A percentile compares a stretch with the other conserved stretches of the same genome.
Evolutionary conservation across 2,329 filamentous ascomycete genomes (phyloP).

Genomic region (Alternaria triticina): DNA sequence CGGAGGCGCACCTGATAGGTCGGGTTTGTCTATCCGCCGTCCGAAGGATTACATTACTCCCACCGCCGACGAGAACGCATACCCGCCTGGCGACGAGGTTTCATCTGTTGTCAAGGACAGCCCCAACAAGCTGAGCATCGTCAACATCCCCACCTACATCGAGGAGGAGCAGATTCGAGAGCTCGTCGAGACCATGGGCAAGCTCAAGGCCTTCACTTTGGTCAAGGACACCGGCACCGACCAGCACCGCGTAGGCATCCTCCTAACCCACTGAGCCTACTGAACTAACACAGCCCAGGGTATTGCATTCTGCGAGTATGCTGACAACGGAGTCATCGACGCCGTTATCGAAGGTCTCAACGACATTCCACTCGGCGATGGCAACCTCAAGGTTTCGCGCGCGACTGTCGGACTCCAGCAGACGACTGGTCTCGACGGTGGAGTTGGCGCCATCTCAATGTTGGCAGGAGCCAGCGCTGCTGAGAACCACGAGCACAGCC

Average conservation of each 20-base stretch:
- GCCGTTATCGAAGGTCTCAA: conserved; percentile 91
- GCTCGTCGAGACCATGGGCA: conserved; percentile 87
- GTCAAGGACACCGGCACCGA: conserved; percentile 87
- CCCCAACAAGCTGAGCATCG: conserved; percentile 91
- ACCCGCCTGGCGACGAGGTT: conserved; percentile 73
- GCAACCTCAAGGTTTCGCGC: conserved; percentile 81
- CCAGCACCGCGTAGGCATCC: conserved; percentile 76
- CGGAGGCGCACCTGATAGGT: conserved; percentile 56
- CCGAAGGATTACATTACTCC: conserved; percentile 98
- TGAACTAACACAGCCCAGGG: conserved; percentile 63
- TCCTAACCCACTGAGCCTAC: background rate
- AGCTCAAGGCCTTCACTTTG: conserved; percentile 88
- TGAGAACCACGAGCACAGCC: conserved; percentile 74
- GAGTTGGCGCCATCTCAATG: conserved; percentile 97
- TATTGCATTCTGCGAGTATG: conserved; percentile 95
- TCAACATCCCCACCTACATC: conserved; percentile 86
- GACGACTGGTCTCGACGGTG: conserved; percentile 88
- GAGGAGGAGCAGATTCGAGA: conserved; percentile 91
- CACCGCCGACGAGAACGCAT: conserved; percentile 66
- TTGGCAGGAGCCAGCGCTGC: conserved; percentile 86
- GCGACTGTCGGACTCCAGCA: conserved; percentile 96
- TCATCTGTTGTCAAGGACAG: conserved; percentile 86
- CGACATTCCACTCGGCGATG: conserved; percentile 90
- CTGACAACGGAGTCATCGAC: conserved; percentile 76
- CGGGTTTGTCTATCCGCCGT: conserved; percentile 76